Evolutionary conservation across 1,139 yeast genomes (phyloP), one percentile per base, ranked within the genome.

Genomic region (Debaryomycetaceae sp.): DNA sequence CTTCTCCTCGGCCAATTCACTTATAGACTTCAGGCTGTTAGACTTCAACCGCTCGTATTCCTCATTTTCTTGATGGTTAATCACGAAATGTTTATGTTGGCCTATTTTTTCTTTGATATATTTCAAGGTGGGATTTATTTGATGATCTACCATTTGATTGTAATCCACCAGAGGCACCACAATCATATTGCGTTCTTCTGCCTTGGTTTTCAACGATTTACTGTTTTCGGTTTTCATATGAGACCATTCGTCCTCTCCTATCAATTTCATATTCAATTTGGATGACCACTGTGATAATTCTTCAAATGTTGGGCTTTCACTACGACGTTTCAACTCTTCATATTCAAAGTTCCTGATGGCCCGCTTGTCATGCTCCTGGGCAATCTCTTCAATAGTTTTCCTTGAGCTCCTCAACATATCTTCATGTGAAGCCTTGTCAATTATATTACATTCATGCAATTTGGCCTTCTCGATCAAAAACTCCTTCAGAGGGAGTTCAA

Each of bases 401-500:
- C 11, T 27, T 7, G 31, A 27, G 11, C 3, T 27, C 31, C 11
- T 27, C 11, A 27, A 27, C 31, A 27, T 3, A 3, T 27, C 31
- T 8, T 27, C 31, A 11, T 27, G 11, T 8, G 11, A 11, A 27
- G 8, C 37, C 48, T 48, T 24, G 49, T 56, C 4, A 6, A 43
- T 34, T 6, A 44, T 11, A 7, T 24, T 13, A 17, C 39, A 45
- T 6, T 38, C 40, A n/a, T 49, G 34, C 17, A 52, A 22, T 30
- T 44, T 41, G 4, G 76, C 74, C 36, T 60, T 63, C 13, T 57
- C 57, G 11, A 49, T 47, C 13, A 73, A 44, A 39, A 55, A 60
- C 2, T 62, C 68, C 4, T 56, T 40, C 7, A 59, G 45, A 37
- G 75, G 70, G 2, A 56, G 49, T 4, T 53, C 53, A 9, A 40